Evolutionary conservation across 208 protist species (phyloP).

Genomic region (Tritrichomonas foetus): DNA sequence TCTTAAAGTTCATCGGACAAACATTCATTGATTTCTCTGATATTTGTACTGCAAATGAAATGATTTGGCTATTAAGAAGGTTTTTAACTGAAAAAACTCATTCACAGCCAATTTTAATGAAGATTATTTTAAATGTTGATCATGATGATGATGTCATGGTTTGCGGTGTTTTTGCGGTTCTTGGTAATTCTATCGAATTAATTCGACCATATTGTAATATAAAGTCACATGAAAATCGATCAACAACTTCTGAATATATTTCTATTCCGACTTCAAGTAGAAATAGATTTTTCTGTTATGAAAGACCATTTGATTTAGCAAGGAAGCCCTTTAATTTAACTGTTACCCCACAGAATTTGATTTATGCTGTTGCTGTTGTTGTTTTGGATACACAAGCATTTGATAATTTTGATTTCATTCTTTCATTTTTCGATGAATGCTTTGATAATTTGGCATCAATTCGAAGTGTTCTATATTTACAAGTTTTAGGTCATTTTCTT

Average conservation of each 20-base stretch:
- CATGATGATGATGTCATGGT: not conserved
- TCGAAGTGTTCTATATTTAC: not conserved
- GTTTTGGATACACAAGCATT: not conserved
- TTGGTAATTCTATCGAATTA: not conserved
- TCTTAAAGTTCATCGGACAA: not conserved
- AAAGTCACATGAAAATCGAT: not conserved
- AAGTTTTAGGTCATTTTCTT: not conserved
- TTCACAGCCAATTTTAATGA: not conserved
- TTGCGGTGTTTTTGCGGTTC: not conserved
- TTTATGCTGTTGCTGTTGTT: not conserved
- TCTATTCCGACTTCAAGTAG: not conserved
- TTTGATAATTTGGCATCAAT: not conserved
- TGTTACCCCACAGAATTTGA: not conserved
- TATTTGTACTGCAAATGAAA: not conserved
- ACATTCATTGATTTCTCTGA: not conserved
- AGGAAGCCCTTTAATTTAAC: not conserved
- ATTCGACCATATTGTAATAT: slow-evolving; percentile 20
- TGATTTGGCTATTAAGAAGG: not conserved
- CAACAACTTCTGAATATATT: not conserved
- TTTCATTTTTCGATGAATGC: not conserved
- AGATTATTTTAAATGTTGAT: not conserved
- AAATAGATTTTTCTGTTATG: not conserved
- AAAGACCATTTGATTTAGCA: not conserved
- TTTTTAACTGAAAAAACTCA: not conserved
- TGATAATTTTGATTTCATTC: slow-evolving; percentile 30